Evolutionary conservation across 148 eudicot genomes (phyloP), one percentile per base, ranked within the genome.

Genomic region (Drosera capensis): DNA sequence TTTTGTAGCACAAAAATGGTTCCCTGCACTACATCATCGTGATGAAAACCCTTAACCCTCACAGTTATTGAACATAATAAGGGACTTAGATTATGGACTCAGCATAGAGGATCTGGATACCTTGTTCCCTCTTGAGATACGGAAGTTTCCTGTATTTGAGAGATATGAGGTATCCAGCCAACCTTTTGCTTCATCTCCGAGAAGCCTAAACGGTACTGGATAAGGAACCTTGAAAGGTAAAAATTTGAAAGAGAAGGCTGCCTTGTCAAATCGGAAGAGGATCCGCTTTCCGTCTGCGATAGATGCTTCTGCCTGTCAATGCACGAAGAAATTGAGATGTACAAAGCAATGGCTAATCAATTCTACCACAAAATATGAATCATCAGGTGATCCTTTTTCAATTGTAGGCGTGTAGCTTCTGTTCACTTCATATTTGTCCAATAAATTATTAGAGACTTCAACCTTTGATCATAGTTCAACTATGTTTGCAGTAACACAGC

Each of bases 161-260:
- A 90, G 71, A 60, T 90, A 90, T 16, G 95, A 84, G n/a, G 99
- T 90, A 59, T 90, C 95, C 55, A 90, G 68, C 99, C 99, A 90
- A 25, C 99, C 99, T 61, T 85, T 85, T 19, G 99, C 99, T 65
- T 90, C 94, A 44, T 90, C 99, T 44, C 99, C 95, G 20, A 90
- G 85, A 66, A 90, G 95, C 53, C 61, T 75, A 55, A 90, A 90
- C 29, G 99, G 99, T 18, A 90, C 99, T 18, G 99, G 99, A 66
- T 90, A 90, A 8, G 99, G 99, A 54, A 90, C 77, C 70, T 81
- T 90, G 55, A 90, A 90, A 8, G 99, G 99, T 19, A 90, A 64
- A 56, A 90, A 80, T 46, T 68, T 85, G 26, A 90, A 72, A 11
- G 88, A 74, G 66, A 90, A 90, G 23, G 99, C 99, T 45, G 95